Evolutionary conservation across 257 asterid genomes (phyloP).

Genomic region (Gentiana macrophylla): DNA sequence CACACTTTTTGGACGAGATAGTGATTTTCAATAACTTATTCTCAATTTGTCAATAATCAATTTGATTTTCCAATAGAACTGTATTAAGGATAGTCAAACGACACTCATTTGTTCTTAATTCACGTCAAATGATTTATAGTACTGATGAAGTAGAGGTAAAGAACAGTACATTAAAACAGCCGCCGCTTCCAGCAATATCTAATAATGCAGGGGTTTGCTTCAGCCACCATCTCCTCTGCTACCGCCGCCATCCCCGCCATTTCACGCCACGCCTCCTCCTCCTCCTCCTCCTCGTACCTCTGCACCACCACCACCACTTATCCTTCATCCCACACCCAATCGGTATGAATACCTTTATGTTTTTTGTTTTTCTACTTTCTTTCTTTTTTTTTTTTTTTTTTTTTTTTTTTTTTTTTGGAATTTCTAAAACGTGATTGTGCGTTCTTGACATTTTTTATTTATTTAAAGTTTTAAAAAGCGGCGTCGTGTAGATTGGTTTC

Average conservation of each 20-base stretch:
- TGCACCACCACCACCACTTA: background rate
- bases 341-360: constrained; percentile 3
- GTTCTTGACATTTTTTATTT: background rate
- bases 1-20: no score
- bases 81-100: no score
- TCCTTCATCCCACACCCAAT: constrained; percentile 3
- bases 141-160: no score
- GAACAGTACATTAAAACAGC: no score
- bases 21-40: no score
- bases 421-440: background rate
- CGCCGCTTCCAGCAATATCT: background rate
- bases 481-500: constrained; percentile 19
- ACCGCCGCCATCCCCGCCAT: constrained; percentile 13
- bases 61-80: no score
- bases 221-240: constrained; percentile 6
- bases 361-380: background rate
- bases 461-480: constrained; percentile 8
- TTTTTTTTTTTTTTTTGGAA: background rate
- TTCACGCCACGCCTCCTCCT: constrained; percentile 11
- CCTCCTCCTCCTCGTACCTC: background rate
- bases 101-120: no score
- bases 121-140: no score
- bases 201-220: constrained; percentile 13
- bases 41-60: no score
- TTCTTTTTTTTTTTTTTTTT: background rate